Evolutionary conservation across 1,284 basidiomycete genomes (phyloP).

Genomic region (Ustilago vetiveriae): DNA sequence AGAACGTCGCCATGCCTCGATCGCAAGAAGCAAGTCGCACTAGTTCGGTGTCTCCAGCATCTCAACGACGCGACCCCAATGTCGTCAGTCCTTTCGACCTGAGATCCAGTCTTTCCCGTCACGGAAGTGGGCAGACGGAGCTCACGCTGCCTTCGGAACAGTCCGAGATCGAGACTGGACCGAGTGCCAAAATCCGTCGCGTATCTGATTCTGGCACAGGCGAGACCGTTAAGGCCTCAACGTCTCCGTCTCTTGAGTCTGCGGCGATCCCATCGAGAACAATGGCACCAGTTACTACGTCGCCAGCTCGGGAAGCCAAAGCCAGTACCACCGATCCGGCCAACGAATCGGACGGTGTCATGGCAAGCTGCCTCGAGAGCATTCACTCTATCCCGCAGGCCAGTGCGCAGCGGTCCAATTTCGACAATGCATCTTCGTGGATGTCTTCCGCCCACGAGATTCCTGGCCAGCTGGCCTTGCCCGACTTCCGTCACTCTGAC

Average conservation of each 20-base stretch:
- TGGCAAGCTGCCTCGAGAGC: conserved; percentile 41
- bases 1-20: conserved; percentile 21
- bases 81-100: conserved; percentile 15
- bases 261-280: conserved; percentile 15
- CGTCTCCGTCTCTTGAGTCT: conserved; percentile 13
- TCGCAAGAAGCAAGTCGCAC: conserved; percentile 13
- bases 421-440: conserved; percentile 27
- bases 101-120: conserved; percentile 22
- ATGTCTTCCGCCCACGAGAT: conserved; percentile 17
- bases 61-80: conserved; percentile 16
- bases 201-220: neutral
- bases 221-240: neutral
- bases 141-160: conserved; percentile 31
- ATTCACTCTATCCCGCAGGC: conserved; percentile 34
- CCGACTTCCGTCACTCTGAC: conserved; percentile 26
- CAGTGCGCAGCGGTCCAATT: conserved; percentile 2
- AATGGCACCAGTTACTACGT: neutral
- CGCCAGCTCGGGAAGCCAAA: neutral
- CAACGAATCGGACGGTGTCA: conserved; percentile 17
- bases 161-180: conserved; percentile 16
- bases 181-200: conserved; percentile 16
- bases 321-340: neutral
- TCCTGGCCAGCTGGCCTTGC: conserved; percentile 21
- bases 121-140: conserved; percentile 41
- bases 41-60: conserved; percentile 18